A percentile compares a stretch with the other conserved stretches of the same genome.
Conservation (phyloP, 768 basidiomycete genomes). For the Albatrellus ellisii region DNA sequence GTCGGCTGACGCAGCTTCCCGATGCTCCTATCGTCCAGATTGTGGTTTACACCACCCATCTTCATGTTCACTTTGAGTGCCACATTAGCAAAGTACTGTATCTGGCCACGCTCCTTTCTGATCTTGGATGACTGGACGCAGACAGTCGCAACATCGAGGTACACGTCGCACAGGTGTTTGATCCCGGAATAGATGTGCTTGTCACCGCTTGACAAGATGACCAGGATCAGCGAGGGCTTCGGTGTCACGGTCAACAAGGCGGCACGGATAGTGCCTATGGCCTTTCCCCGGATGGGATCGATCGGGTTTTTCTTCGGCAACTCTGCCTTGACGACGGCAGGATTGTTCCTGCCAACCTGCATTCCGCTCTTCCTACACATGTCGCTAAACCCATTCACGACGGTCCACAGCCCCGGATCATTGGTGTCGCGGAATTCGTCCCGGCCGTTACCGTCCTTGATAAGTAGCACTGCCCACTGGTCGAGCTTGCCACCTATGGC, state of each 20-base stretch:
- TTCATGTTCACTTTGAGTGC: conserved; percentile 45
- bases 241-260: conserved; percentile 25
- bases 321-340: conserved; percentile 25
- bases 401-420: conserved; percentile 38
- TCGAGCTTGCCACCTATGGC: conserved; percentile 38
- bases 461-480: conserved; percentile 58
- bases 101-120: conserved; percentile 44
- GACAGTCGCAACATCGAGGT: conserved; percentile 41
- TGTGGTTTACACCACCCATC: conserved; percentile 39
- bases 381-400: conserved; percentile 37
- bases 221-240: conserved; percentile 31
- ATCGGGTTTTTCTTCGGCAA: conserved; percentile 37
- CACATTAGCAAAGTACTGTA: conserved; percentile 42
- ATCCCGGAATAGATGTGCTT: conserved; percentile 36
- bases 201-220: conserved; percentile 34
- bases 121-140: conserved; percentile 67
- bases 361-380: conserved; percentile 63
- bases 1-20: conserved; percentile 25
- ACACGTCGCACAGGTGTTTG: conserved; percentile 39
- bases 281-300: conserved; percentile 40
- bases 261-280: conserved; percentile 32
- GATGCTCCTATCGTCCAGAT: conserved; percentile 25
- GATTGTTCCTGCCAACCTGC: conserved; percentile 26
- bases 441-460: conserved; percentile 40
- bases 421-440: conserved; percentile 43